Evolutionary conservation across 768 basidiomycete genomes (phyloP), one percentile per base, ranked within the genome.

Genomic region (Phlebiopsis gigantea): DNA sequence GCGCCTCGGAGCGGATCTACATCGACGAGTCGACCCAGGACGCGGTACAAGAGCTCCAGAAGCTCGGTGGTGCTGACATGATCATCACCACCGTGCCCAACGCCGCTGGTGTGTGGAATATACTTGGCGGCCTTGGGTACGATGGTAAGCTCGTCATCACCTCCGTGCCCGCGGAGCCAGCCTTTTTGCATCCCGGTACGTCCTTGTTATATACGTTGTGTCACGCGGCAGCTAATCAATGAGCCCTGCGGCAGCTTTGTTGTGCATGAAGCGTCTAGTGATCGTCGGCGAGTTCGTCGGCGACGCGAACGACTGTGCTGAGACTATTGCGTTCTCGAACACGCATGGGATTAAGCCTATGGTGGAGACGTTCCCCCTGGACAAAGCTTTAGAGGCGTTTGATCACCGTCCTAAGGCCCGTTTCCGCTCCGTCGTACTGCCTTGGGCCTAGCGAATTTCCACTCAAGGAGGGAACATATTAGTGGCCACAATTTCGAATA

Each of bases 11-110:
- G 75, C 75, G 1, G 64, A 59, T 66, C 21, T 75, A 73, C 65
- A 61, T 77, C 50, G 72, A 72, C 55, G 63, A 65, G 19, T 60
- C 64, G 6, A 62, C 64, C 39, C 62, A 59, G 26, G 61, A 71
- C 47, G 57, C 65, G 42, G 70, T 66, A 26, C 68, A 65, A 42
- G 66, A 58, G 24, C 66, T 75, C 8, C 59, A 69, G 57, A 63
- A 71, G 56, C 58, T 74, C 22, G 73, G 75, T 4, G 74, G 76
- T 8, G 74, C 75, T 3, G 71, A 71, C 51, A 63, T 75, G 42
- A 70, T 75, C 55, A 60, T 72, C 50, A 67, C 64, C 58, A 71
- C 71, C 29, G 72, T 68, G n/a, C 70, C 70, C 24, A 60, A 57
- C 56, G 21, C 62, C 10, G 53, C 62, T 14, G 43, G 46, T 17